Evolutionary conservation across 1,284 basidiomycete species (phyloP).

Genomic region (Apiotrichum sp.): DNA sequence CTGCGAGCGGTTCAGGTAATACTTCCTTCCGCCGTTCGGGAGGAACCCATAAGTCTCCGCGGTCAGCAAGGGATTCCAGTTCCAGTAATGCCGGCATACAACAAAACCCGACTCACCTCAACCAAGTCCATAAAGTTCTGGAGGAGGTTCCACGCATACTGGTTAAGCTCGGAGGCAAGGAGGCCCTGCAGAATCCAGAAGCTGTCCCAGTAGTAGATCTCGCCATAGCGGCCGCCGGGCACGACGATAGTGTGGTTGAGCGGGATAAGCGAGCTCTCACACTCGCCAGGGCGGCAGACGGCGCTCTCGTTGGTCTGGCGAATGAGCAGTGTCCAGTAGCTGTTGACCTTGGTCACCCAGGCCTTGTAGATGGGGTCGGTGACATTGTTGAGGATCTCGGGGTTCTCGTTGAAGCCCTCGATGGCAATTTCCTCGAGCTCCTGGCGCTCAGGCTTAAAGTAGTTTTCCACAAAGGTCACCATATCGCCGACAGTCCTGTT

Average conservation of each 20-base stretch:
- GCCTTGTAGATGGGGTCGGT: constrained; percentile 63
- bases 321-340: constrained; percentile 74
- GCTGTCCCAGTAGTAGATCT: constrained; percentile 45
- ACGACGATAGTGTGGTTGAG: constrained; percentile 85
- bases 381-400: constrained; percentile 66
- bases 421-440: constrained; percentile 66
- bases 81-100: not conserved
- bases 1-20: constrained; percentile 75
- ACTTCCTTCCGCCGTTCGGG: constrained; percentile 71
- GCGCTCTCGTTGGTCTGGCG: constrained; percentile 61
- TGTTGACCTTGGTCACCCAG: constrained; percentile 70
- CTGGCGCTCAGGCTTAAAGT: constrained; percentile 70
- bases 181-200: constrained; percentile 84
- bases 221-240: constrained; percentile 68
- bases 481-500: constrained; percentile 51
- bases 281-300: constrained; percentile 57
- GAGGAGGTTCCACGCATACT: constrained; percentile 66
- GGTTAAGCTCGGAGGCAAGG: constrained; percentile 67
- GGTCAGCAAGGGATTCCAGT: no score
- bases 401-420: constrained; percentile 57
- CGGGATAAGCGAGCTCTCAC: constrained; percentile 78
- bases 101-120: constrained; percentile 46
- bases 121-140: constrained; percentile 92
- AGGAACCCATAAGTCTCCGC: constrained; percentile 62
- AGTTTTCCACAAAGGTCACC: constrained; percentile 63